These are phyloP conservation scores for Rhodotorula sp. DNA, from an alignment of 1,284 basidiomycete species.

Conservation along the genomic window DNA sequence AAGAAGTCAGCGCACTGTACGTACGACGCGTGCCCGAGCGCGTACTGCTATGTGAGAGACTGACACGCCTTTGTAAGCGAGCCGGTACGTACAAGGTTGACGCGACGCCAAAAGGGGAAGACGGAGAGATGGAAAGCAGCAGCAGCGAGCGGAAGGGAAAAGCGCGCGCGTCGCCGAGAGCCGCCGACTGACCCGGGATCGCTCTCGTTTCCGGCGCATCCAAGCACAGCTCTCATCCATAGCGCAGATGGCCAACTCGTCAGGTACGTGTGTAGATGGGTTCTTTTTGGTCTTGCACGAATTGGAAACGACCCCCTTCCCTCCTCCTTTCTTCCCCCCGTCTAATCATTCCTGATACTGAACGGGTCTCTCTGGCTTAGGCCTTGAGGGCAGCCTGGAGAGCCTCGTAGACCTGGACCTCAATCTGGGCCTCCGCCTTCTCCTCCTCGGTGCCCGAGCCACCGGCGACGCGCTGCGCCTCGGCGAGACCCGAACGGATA, in stretches of 20 bases:
- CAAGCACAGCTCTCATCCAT: neutral
- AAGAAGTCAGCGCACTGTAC: neutral
- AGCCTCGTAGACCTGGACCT: conserved; percentile 94
- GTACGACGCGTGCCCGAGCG: neutral
- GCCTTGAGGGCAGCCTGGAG: conserved; percentile 74
- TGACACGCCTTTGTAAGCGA: neutral
- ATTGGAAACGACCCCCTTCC: neutral
- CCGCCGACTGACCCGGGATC: neutral
- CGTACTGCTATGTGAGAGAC: neutral
- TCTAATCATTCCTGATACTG: neutral
- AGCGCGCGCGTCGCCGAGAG: neutral
- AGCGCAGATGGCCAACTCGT: too few relatives aligned
- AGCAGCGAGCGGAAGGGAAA: neutral
- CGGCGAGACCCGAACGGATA: conserved; percentile 81
- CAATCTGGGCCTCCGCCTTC: conserved; percentile 87
- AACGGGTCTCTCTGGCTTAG: conserved; percentile 12
- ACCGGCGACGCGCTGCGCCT: conserved; percentile 76
- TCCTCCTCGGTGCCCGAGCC: conserved; percentile 87
- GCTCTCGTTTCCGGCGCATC: neutral
- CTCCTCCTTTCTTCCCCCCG: neutral
- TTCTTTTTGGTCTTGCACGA: neutral
- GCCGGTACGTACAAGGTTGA: neutral
- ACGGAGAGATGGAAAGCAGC: neutral
- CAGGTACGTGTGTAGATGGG: too few relatives aligned
- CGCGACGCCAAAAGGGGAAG: neutral